These are phyloP conservation scores for Diaporthe destruens DNA, from an alignment of 2,329 filamentous ascomycete genomes.

Conservation along the genomic window DNA sequence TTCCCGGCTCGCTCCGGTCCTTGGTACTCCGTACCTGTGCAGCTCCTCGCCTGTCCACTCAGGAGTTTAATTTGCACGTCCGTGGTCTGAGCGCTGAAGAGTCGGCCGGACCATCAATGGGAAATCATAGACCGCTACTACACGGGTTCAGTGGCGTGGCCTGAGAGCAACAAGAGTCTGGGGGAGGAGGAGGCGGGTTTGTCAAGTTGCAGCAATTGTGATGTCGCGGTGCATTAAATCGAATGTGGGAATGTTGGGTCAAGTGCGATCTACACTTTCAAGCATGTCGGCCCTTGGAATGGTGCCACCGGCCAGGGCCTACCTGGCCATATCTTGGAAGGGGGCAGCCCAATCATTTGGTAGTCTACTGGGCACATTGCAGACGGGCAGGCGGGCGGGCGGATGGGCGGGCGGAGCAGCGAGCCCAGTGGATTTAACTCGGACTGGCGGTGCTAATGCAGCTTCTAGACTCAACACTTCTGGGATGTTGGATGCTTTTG, in stretches of 20 bases:
- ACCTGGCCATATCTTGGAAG: slow-evolving; percentile 6
- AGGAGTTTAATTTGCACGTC: slow-evolving; percentile 7
- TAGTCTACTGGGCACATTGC: not conserved
- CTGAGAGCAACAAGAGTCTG: slow-evolving; percentile 8
- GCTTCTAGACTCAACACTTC: slow-evolving; percentile 27
- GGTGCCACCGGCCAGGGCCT: not conserved
- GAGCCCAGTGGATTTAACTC: slow-evolving; percentile 15
- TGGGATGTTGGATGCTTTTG: not conserved
- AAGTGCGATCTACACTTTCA: slow-evolving; percentile 27
- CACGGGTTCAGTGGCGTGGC: not conserved
- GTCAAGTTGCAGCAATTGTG: not conserved
- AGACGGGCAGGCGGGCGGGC: not conserved
- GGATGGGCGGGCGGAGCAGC: slow-evolving; percentile 19
- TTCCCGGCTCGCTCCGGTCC: slow-evolving; percentile 11
- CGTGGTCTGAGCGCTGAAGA: slow-evolving; percentile 31
- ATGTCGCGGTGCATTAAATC: slow-evolving; percentile 5
- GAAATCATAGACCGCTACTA: not conserved
- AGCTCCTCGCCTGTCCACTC: slow-evolving; percentile 2
- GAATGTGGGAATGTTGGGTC: slow-evolving; percentile 21
- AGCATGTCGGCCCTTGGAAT: slow-evolving; percentile 22
- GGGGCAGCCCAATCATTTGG: not conserved
- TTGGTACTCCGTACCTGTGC: not conserved
- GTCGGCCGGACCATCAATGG: not conserved
- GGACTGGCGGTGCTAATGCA: slow-evolving; percentile 24
- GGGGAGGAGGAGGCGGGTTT: no score